These are phyloP conservation scores for Tetrastigma voinierianum DNA, from an alignment of 164 flowering plant genomes.

Conservation along the genomic window DNA sequence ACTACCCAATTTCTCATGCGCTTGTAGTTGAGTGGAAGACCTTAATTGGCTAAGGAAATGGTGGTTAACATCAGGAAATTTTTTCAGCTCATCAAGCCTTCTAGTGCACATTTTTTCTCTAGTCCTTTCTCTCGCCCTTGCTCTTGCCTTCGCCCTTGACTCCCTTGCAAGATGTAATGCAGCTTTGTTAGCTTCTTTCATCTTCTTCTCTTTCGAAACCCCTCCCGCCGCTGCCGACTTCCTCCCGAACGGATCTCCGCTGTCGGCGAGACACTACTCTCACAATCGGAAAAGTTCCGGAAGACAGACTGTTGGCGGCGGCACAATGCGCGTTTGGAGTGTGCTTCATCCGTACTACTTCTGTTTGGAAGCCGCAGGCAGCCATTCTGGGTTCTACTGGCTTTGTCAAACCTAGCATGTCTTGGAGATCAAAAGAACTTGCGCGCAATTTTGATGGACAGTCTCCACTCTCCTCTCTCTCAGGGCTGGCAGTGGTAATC, in stretches of 20 bases:
- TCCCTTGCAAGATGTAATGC: constrained; percentile 18
- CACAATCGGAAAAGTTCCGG: constrained; percentile 7
- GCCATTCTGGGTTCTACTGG: constrained; percentile 58
- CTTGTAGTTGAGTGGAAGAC: background rate
- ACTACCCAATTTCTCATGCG: background rate
- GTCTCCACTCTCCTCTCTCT: constrained; percentile 51
- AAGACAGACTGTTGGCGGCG: background rate
- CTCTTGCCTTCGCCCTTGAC: constrained; percentile 47
- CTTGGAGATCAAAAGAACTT: constrained; percentile 59
- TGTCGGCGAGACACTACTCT: constrained; percentile 1
- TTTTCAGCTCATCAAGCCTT: constrained; percentile 3
- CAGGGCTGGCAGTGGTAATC: constrained; percentile 41
- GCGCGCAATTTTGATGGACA: constrained; percentile 41
- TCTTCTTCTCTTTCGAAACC: constrained; percentile 5
- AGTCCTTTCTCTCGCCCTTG: constrained; percentile 48
- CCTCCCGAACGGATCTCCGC: constrained; percentile 5
- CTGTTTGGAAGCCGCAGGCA: constrained; percentile 37
- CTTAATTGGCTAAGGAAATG: background rate
- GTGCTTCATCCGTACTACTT: constrained; percentile 15
- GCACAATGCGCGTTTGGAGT: background rate
- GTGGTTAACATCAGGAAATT: background rate
- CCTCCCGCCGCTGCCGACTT: background rate
- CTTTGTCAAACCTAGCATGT: constrained; percentile 53
- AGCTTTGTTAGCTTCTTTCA: background rate
- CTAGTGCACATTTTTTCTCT: constrained; percentile 29